Evolutionary conservation across 352 stramenopile genomes (phyloP), one percentile per base, ranked within the genome.

Genomic region (Globisporangium nagaii): DNA sequence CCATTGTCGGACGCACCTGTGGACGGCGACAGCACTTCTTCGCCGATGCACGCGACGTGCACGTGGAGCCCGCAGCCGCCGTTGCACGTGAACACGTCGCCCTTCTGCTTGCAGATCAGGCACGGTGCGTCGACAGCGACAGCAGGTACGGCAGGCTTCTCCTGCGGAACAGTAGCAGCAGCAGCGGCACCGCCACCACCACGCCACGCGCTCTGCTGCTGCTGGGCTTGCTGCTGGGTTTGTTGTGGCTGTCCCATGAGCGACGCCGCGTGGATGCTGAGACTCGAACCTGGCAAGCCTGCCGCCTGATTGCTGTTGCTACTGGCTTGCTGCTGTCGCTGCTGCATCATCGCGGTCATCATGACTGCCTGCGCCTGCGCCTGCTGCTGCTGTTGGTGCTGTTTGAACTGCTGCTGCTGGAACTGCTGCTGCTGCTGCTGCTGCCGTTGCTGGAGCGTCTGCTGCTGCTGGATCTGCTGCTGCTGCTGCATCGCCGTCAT

Each of bases 31-130:
- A 87, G 74, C 44, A 65, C 65, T 39, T 80, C 60, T 60, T 84
- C 63, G 15, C 79, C 79, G 41, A 92, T 73, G 45, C 82, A 92
- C n/a, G 48, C 42, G 2, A 56, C 46, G 24, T 92, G 82, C 1
- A 67, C 75, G 41, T 79, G 63, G 13, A 90, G 73, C 6, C 67
- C 79, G 37, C 82, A 92, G 36, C 68, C 74, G 42, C 66, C 75
- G 27, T 71, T 79, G 53, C 80, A 91, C 5, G 63, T 72, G 27
- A 86, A 76, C 13, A 86, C 54, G 32, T 76, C 66, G 5, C 65
- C 69, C 20, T 75, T 80, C n/a, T 77, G 52, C 19, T 68, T 53
- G 53, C 79, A 90, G 25, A 90, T 56, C 44, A 73, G 25, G 36
- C 79, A 90, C 11, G 49, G 27, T 3, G 74, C 58, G 34, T 81